These are phyloP conservation scores for Wickerhamiella qilinensis DNA, from an alignment of 805 yeast species.

Conservation along the genomic window DNA sequence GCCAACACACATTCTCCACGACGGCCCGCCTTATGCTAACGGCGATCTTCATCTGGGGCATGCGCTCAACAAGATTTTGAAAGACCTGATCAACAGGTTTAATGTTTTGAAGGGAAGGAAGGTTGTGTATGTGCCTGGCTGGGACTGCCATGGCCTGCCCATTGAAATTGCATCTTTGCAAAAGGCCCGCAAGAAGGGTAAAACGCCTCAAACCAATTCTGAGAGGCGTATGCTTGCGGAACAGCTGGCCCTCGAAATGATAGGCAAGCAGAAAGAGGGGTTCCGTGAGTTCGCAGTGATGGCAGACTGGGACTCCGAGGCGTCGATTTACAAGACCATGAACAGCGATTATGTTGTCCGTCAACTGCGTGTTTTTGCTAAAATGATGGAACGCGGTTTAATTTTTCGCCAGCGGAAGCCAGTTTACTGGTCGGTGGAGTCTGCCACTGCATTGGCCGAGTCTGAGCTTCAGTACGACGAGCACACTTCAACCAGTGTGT, in stretches of 20 bases:
- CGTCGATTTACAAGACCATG: constrained; percentile 49
- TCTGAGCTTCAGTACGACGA: constrained; percentile 84
- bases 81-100: constrained; percentile 68
- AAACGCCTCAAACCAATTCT: constrained; percentile 20
- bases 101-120: constrained; percentile 46
- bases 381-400: constrained; percentile 46
- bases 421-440: constrained; percentile 94
- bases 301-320: constrained; percentile 58
- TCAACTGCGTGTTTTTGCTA: constrained; percentile 56
- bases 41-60: constrained; percentile 89
- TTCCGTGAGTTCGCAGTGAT: constrained; percentile 63
- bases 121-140: constrained; percentile 73
- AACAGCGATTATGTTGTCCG: constrained; percentile 51
- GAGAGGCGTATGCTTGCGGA: constrained; percentile 53
- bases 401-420: constrained; percentile 82
- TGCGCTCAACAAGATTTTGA: constrained; percentile 74
- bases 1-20: constrained; percentile 47
- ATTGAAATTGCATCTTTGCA: constrained; percentile 73
- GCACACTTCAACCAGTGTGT: constrained; percentile 20
- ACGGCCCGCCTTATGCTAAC: constrained; percentile 98
- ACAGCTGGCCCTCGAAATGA: constrained; percentile 51
- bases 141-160: constrained; percentile 99
- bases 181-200: constrained; percentile 24
- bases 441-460: constrained; percentile 88
- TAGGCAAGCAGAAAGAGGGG: constrained; percentile 42